Percentiles rank a stretch among this genome's conserved stretches.
Evolutionary conservation across 495 filamentous ascomycete genomes (phyloP).

Genomic region (Talaromyces thailandensis): DNA sequence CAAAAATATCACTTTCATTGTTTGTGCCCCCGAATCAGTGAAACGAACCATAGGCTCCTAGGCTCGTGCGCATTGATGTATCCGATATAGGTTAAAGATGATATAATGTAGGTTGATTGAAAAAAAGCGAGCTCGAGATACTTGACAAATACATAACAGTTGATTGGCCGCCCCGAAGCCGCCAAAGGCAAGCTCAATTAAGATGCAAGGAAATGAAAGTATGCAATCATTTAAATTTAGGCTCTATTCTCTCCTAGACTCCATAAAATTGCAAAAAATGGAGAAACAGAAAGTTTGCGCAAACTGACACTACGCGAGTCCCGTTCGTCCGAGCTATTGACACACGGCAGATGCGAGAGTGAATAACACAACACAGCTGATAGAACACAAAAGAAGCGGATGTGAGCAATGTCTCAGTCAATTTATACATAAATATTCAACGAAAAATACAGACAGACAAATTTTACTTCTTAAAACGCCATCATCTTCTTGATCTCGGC

Average conservation of each 20-base stretch:
- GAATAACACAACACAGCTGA: background rate
- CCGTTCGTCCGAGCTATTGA: background rate
- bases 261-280: background rate
- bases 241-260: background rate
- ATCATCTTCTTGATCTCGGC: slow-evolving; percentile 98
- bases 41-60: too few species aligned
- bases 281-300: background rate
- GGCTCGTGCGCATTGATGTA: too few species aligned
- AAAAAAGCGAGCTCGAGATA: background rate
- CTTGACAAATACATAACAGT: background rate
- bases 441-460: background rate
- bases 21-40: background rate
- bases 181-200: background rate
- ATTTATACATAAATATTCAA: slow-evolving; percentile 2
- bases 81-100: too few species aligned
- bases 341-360: background rate
- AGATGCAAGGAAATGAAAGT: background rate
- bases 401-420: background rate
- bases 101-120: background rate
- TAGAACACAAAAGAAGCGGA: background rate
- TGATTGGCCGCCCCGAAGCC: background rate
- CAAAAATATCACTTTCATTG: background rate
- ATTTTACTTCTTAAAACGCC: slow-evolving; percentile 42
- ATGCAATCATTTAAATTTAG: background rate
- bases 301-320: background rate